Evolutionary conservation across 371 early-diverging fungal genomes (phyloP), one percentile per base, ranked within the genome.

Genomic region (Rhizopus arrhizus): DNA sequence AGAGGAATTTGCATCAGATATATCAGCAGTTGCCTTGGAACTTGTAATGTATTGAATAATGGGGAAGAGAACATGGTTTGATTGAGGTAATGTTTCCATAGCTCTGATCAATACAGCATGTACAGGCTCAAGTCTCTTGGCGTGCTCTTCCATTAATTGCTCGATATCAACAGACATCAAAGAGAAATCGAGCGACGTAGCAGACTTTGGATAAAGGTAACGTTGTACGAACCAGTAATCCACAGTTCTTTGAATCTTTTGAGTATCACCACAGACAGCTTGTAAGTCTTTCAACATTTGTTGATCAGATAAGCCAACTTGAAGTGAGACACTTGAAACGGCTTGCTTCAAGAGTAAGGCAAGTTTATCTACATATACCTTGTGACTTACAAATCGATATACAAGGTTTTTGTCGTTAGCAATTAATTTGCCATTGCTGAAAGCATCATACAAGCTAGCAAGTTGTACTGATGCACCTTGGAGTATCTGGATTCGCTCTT

Each of bases 291-390:
- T 45, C 45, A 68, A 51, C 2, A 40, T 31, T 16, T 52, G 64
- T 29, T 56, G 57, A 34, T 31, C 38, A n/a, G 28, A 13, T n/a
- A 58, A 38, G 0, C 58, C 46, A 6, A 56, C 59, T 55, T 76
- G 74, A 28, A 76, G 51, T 4, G 61, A 34, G 11, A 74, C 36
- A 0, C 64, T 58, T 10, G 50, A 34, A 6, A 64, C 38, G 12
- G 77, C 75, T 46, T 77, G 72, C 1, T 62, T 56, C 45, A 82
- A 52, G 40, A 85, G 58, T 36, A 70, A 65, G 3, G 70, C 70
- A 4, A 85, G 59, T 46, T 81, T 73, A 32, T 84, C 85, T 6
- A 85, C 57, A 22, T 73, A 58, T 2, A 69, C 58, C 68, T 86
- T 88, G 53, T 82, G 81, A 4, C 70, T 59, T 3, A 73, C 55